phyloP scores from a whole-genome alignment of 257 asterid species.

The Mitragyna speciosa region DNA sequence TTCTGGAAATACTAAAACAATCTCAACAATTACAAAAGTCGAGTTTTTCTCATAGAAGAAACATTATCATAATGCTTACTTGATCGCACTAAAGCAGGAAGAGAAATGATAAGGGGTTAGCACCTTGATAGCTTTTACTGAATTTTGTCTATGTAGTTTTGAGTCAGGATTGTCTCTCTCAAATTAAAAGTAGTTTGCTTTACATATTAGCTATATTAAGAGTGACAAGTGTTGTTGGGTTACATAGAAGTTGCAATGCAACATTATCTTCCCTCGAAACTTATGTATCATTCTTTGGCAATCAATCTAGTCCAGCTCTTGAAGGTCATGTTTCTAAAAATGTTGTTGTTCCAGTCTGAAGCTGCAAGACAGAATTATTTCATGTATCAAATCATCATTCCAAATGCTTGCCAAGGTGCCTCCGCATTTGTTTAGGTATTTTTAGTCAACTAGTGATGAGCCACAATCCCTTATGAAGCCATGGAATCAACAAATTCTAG shows the following conservation, averaged over 20 bases:
- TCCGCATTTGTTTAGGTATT: too few relatives aligned
- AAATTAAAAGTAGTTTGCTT: too few relatives aligned
- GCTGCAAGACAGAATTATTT: too few relatives aligned
- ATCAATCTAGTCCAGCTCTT: background rate
- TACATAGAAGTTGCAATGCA: background rate
- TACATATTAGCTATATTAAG: too few relatives aligned
- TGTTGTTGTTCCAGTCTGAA: background rate
- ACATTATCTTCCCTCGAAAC: background rate
- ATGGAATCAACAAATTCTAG: too few relatives aligned
- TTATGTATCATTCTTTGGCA: background rate
- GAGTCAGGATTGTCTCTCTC: too few relatives aligned
- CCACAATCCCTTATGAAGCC: too few relatives aligned
- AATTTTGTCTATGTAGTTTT: background rate
- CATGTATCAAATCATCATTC: too few relatives aligned
- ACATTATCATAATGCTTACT: background rate
- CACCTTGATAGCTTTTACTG: background rate
- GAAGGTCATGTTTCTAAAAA: background rate
- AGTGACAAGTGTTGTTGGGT: background rate
- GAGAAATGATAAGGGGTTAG: background rate
- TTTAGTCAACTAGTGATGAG: too few relatives aligned
- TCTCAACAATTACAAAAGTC: too few relatives aligned
- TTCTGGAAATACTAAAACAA: too few relatives aligned
- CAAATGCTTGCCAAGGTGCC: too few relatives aligned
- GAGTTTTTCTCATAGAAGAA: background rate
- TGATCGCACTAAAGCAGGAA: background rate